These are phyloP conservation scores for Ganoderma resinaceum DNA, from an alignment of 1,284 basidiomycete genomes.

Conservation along the genomic window DNA sequence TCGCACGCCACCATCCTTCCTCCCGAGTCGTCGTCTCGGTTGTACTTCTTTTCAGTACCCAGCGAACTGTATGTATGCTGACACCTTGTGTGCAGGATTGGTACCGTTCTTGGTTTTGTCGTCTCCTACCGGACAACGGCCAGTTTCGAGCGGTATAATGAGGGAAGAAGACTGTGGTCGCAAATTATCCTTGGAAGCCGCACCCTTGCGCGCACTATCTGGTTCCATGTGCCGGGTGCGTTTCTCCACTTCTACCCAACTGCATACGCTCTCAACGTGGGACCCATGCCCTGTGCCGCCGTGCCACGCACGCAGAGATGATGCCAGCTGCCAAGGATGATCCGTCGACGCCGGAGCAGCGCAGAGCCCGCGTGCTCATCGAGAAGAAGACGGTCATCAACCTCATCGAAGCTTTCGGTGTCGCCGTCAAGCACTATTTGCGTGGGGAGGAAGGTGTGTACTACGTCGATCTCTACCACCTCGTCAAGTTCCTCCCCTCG, in stretches of 20 bases:
- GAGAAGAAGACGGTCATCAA: conserved; percentile 75
- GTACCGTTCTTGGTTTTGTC: conserved; percentile 72
- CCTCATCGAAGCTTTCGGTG: conserved; percentile 60
- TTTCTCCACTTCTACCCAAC: not conserved
- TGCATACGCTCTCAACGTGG: conserved; percentile 14
- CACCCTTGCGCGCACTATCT: conserved; percentile 61
- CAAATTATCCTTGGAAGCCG: conserved; percentile 67
- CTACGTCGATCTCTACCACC: conserved; percentile 66
- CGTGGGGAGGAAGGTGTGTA: conserved; percentile 65
- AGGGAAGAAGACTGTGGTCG: conserved; percentile 75
- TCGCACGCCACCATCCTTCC: not conserved
- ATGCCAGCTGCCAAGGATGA: conserved; percentile 37
- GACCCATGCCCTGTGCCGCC: not conserved
- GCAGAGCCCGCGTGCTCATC: conserved; percentile 57
- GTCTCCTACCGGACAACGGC: conserved; percentile 76
- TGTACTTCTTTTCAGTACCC: too few relatives aligned
- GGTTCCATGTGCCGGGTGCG: conserved; percentile 70
- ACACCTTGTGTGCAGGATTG: conserved; percentile 48
- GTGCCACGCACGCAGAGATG: conserved; percentile 23
- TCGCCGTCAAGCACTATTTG: conserved; percentile 62
- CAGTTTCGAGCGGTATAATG: conserved; percentile 79
- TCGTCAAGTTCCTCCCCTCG: conserved; percentile 72
- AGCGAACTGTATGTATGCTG: not conserved
- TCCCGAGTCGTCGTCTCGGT: conserved; percentile 12
- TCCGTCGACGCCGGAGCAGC: conserved; percentile 45